Evolutionary conservation across 805 yeast species (phyloP).

Genomic region (Teunomyces lycoperdinae): DNA sequence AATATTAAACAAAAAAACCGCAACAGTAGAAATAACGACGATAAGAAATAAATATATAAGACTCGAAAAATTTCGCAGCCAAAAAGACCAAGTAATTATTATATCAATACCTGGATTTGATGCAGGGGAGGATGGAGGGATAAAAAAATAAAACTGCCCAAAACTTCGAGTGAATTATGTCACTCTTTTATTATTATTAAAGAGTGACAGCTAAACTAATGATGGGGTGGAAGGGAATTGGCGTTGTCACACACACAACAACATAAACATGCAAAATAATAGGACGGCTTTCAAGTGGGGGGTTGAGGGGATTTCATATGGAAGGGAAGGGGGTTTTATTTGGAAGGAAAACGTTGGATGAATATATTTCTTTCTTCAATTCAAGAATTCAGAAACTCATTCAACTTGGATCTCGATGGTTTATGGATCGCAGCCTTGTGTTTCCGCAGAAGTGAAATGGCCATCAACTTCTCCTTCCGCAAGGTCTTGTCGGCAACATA

Average conservation of each 20-base stretch:
- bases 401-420: not conserved
- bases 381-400: not conserved
- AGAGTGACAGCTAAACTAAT: not conserved
- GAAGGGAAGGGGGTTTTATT: not conserved
- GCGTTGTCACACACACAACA: not conserved
- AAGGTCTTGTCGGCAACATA: slow-evolving; percentile 35
- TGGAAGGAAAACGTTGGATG: not conserved
- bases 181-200: not conserved
- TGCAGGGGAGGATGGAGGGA: not conserved
- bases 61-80: slow-evolving; percentile 3
- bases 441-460: slow-evolving; percentile 29
- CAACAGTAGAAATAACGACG: not conserved
- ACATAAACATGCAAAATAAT: not conserved
- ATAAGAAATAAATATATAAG: not conserved
- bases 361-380: not conserved
- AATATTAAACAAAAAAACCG: not conserved
- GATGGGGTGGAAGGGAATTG: not conserved
- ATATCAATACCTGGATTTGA: not conserved
- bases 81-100: slow-evolving; percentile 1
- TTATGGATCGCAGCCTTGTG: slow-evolving; percentile 8
- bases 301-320: no score
- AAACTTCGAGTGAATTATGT: no score
- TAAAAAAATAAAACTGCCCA: not conserved
- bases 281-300: no score
- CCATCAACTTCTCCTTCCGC: slow-evolving; percentile 32